Conservation (phyloP, 163 green algal species). For the Chlamydomonas reinhardtii region DNA sequence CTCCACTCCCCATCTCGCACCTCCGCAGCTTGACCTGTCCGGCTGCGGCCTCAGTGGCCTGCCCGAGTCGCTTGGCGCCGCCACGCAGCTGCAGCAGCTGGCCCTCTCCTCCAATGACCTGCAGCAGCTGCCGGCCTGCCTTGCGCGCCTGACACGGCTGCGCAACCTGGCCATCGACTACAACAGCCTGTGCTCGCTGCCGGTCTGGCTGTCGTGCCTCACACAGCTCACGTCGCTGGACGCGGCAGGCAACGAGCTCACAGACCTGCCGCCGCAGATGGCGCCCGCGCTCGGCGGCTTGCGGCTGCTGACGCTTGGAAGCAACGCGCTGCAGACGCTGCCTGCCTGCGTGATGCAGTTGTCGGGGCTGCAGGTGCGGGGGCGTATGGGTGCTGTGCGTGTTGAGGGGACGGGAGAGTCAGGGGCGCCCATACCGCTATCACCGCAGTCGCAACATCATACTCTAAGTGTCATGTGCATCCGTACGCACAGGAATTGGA, state of each 20-base stretch:
- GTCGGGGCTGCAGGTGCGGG: constrained; percentile 19
- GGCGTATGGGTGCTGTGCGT: too few species aligned
- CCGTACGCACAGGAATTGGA: constrained; percentile 45
- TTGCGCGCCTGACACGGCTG: constrained; percentile 18
- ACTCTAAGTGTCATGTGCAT: too few species aligned
- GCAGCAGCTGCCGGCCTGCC: not conserved
- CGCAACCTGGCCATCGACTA: constrained; percentile 25
- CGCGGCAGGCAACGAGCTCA: constrained; percentile 9
- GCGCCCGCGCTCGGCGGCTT: not conserved
- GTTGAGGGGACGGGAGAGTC: too few species aligned
- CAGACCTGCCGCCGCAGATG: not conserved
- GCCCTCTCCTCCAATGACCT: constrained; percentile 33
- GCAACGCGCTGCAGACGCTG: constrained; percentile 13
- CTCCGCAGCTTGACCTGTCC: constrained; percentile 30
- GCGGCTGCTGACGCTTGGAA: constrained; percentile 29
- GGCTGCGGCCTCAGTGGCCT: constrained; percentile 26
- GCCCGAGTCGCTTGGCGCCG: not conserved
- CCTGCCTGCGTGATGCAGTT: constrained; percentile 5
- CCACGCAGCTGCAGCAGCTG: constrained; percentile 28
- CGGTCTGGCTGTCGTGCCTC: constrained; percentile 4
- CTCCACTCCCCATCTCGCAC: too few species aligned
- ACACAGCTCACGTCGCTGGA: constrained; percentile 13
- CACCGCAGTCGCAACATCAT: too few species aligned
- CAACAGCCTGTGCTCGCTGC: constrained; percentile 27
- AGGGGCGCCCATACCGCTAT: too few species aligned